Base-by-base conservation (phyloP, 1,139 yeast species). In the Ogataea hybrid region DNA sequence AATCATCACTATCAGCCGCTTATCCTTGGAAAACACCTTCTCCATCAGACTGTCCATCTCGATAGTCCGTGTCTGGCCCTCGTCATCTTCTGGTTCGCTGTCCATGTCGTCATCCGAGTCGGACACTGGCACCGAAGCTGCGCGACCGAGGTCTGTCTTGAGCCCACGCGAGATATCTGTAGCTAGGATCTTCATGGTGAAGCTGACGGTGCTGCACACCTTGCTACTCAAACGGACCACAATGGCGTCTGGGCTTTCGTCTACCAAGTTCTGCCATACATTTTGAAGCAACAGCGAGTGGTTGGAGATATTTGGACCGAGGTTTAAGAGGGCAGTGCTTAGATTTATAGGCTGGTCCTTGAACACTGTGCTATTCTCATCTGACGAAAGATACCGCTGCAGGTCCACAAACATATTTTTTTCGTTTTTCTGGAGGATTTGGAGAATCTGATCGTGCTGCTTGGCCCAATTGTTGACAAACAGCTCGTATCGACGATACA, bases 1-100 rank as follows among this genome's bases (percentile, higher is more conserved):
- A n/a, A 84, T 56, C 6, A 81, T 62, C 4, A 79, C 60, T 11
- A 77, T 35, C 15, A 60, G 38, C 16, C 36, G 42, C 17, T 47
- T 42, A 5, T 44, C 43, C n/a, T 28, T 37, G 2, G 41, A 14
- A 14, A 36, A 23, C 9, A 57, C 31, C 3, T 60, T 49, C 21
- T 59, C 59, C 21, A 70, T 63, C 23, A 69, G 56, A 20, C 60
- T 59, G 37, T 65, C 67, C 32, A 69, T 47, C n/a, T 70, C 67
- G 20, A 64, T 32, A 61, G 69, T 47, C 58, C 5, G 67, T 58
- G 32, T 58, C 54, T 31, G 61, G 36, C 40, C 38, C 49, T 53
- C 55, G 18, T 47, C 44, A 21, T 46, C 51, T 15, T 51, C 52
- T 4, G 33, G 46, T 5, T 45, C 44, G 10, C 40, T 47, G 7